Conservation (phyloP, 2,329 filamentous ascomycete genomes). For the Colletotrichum sublineola region DNA sequence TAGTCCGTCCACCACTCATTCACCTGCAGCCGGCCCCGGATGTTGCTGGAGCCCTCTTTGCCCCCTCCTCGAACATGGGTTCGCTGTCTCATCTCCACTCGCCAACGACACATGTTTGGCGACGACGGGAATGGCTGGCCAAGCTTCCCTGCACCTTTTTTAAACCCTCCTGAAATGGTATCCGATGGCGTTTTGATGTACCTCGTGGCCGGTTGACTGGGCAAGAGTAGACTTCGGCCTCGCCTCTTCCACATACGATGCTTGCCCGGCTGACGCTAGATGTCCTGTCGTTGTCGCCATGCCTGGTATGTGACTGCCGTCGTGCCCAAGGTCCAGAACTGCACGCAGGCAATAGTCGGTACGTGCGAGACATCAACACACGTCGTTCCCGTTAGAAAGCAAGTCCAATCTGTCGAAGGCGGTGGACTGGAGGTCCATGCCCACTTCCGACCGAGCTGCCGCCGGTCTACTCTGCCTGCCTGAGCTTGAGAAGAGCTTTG, state of each 20-base stretch:
- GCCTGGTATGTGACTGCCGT: constrained; percentile 6
- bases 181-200: constrained; percentile 34
- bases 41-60: constrained; percentile 28
- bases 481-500: constrained; percentile 35
- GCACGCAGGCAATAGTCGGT: constrained; percentile 37
- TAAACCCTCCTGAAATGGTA: background rate
- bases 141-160: constrained; percentile 15
- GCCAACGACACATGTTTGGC: constrained; percentile 30
- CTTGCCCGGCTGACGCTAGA: constrained; percentile 38
- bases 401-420: constrained; percentile 16
- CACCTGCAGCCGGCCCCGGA: constrained; percentile 38
- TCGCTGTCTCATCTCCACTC: constrained; percentile 41
- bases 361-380: constrained; percentile 34
- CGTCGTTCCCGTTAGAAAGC: constrained; percentile 27
- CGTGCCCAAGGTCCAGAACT: constrained; percentile 29
- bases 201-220: constrained; percentile 34
- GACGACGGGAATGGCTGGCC: constrained; percentile 13
- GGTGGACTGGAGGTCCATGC: constrained; percentile 27
- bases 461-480: constrained; percentile 15
- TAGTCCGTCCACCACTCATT: constrained; percentile 20
- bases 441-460: constrained; percentile 21
- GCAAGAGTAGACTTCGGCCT: constrained; percentile 21
- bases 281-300: constrained; percentile 15
- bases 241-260: constrained; percentile 1
- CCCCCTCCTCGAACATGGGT: constrained; percentile 16